Evolutionary conservation across 2,329 filamentous ascomycete genomes (phyloP).

Genomic region (Beauveria sp.): DNA sequence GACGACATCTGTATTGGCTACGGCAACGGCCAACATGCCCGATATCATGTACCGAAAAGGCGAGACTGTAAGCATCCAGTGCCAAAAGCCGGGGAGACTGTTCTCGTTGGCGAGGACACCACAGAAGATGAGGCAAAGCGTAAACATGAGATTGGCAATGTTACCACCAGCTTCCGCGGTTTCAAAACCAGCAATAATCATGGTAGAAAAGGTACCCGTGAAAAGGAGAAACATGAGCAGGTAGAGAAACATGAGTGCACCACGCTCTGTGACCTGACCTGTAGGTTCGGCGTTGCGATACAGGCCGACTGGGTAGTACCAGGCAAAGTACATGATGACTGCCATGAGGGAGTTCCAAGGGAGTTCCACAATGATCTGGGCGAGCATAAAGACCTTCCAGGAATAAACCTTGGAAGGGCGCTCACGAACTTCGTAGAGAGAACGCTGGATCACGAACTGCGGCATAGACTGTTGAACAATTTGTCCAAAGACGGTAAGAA

Average conservation of each 20-base stretch:
- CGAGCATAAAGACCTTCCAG: constrained; percentile 79
- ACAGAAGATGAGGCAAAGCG: constrained; percentile 66
- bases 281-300: constrained; percentile 60
- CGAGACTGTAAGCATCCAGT: constrained; percentile 62
- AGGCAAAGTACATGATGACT: constrained; percentile 69
- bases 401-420: constrained; percentile 77
- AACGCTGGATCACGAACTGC: constrained; percentile 74
- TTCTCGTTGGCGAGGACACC: constrained; percentile 60
- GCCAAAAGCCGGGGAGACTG: constrained; percentile 66
- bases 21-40: constrained; percentile 61
- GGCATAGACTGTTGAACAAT: constrained; percentile 78
- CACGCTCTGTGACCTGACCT: constrained; percentile 57
- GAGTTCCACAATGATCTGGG: constrained; percentile 76
- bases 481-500: constrained; percentile 74
- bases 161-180: constrained; percentile 69
- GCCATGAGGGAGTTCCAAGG: constrained; percentile 76
- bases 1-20: constrained; percentile 57
- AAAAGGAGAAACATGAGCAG: constrained; percentile 75
- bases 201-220: constrained; percentile 71
- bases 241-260: constrained; percentile 72
- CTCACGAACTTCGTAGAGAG: constrained; percentile 78
- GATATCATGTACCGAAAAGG: constrained; percentile 77
- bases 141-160: constrained; percentile 68
- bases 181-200: constrained; percentile 69
- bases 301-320: constrained; percentile 81